Base-by-base conservation (phyloP, 2,329 filamentous ascomycete genomes). In the Polytolypa hystricis region DNA sequence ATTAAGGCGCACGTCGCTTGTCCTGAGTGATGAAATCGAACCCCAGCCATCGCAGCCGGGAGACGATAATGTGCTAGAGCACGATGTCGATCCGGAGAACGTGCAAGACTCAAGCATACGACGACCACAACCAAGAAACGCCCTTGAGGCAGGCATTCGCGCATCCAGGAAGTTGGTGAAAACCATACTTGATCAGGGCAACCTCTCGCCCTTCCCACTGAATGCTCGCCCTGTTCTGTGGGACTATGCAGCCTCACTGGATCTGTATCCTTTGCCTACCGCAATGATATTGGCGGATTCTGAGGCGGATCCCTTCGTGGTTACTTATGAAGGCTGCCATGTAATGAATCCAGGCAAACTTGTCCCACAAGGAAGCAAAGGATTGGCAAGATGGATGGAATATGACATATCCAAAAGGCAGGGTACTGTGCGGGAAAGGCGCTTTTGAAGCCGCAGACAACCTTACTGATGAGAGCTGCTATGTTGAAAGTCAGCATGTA, bases 271-370 rank as follows among this genome's bases (percentile, higher is more conserved):
- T 6, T 62, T 96, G 18, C 91, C 91, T 2, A 89, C 84, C 14
- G 77, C 83, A 1, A 66, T 96, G 52, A 74, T 93, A 11, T 62
- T 98, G 3, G 79, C 85, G 2, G 91, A 98, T 60, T 69, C 81
- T 0, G 84, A 87, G 28, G 79, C 81, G 7, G 79, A 83, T 10
- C 72, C 85, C 0, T 98, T 94, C 52, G 81, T 81, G 37, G 67
- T 95, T 45, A 93, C 84, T 10, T 96, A 96, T 53, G 89, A 94
- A 59, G 89, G 87, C 0, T 96, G 91, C 53, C 84, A 91, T 62
- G 87, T 95, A 21, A 79, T 98, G 73, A 98, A 98, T 56, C 87
- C 91, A 0, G 85, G 86, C 4, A 70, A 73, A 33, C 60, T 98
- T 33, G 70, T 93, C 16, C 77, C 84, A 0, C 66, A 74, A 0